phyloP scores from a whole-genome alignment of 768 basidiomycete genomes.

The Boletus coccyginus region DNA sequence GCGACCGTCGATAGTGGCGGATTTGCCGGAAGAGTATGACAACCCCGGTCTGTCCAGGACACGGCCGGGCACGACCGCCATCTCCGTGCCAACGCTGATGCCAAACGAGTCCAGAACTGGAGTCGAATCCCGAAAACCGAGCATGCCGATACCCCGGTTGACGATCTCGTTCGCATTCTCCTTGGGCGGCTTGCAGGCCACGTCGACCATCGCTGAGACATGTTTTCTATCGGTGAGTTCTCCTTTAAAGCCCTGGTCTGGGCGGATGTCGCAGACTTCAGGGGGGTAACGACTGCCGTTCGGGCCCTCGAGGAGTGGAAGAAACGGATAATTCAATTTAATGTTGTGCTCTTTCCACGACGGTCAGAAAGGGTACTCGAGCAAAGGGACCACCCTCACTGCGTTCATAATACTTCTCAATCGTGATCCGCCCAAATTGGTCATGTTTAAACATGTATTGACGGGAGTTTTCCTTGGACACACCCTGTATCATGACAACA shows the following conservation, averaged over 20 bases:
- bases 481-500: conserved; percentile 63
- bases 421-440: conserved; percentile 35
- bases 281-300: conserved; percentile 40
- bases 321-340: conserved; percentile 32
- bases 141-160: conserved; percentile 37
- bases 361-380: neutral
- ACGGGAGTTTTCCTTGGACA: conserved; percentile 38
- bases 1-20: conserved; percentile 33
- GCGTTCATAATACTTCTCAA: conserved; percentile 43
- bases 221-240: conserved; percentile 45
- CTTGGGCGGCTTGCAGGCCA: conserved; percentile 46
- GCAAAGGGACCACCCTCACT: conserved; percentile 30
- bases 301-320: conserved; percentile 40
- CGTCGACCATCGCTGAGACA: conserved; percentile 45
- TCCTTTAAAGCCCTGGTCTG: conserved; percentile 41
- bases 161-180: conserved; percentile 45
- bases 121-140: conserved; percentile 38
- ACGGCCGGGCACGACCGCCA: conserved; percentile 55
- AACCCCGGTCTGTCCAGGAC: conserved; percentile 44
- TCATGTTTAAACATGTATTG: conserved; percentile 41
- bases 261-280: conserved; percentile 47
- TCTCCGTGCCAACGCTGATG: conserved; percentile 41
- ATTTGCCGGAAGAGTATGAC: conserved; percentile 34
- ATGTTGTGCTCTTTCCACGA: conserved; percentile 38
- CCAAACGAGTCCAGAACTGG: conserved; percentile 42